These are phyloP conservation scores for Suillus ampliporus DNA, from an alignment of 768 basidiomycete genomes.

Conservation along the genomic window DNA sequence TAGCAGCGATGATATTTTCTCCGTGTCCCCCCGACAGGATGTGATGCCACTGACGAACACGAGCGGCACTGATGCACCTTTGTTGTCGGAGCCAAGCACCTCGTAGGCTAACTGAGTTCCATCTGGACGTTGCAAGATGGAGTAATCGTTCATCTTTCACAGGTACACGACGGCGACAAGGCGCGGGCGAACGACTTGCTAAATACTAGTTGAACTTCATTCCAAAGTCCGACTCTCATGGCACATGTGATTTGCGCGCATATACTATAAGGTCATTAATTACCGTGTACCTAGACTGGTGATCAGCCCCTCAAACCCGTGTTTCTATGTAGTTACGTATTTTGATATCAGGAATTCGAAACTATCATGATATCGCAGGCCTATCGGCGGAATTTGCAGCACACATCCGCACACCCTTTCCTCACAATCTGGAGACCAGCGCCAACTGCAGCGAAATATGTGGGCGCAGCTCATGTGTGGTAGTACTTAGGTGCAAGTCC, in stretches of 20 bases:
- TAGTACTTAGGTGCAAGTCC: too few relatives aligned
- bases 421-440: neutral
- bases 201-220: too few relatives aligned
- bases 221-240: too few relatives aligned
- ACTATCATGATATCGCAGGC: too few relatives aligned
- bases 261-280: too few relatives aligned
- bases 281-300: too few relatives aligned
- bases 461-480: too few relatives aligned
- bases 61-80: slow-evolving; percentile 40
- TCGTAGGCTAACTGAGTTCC: slow-evolving; percentile 52
- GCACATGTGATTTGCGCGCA: too few relatives aligned
- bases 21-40: slow-evolving; percentile 45
- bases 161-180: neutral
- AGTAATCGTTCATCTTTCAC: slow-evolving; percentile 13
- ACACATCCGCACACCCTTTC: neutral
- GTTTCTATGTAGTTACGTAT: too few relatives aligned
- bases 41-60: slow-evolving; percentile 51
- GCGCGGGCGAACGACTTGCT: too few relatives aligned
- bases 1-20: slow-evolving; percentile 25
- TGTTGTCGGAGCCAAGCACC: slow-evolving; percentile 45
- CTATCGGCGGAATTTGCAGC: neutral
- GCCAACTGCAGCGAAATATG: neutral
- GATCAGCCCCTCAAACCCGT: too few relatives aligned
- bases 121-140: slow-evolving; percentile 41
- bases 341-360: too few relatives aligned